phyloP scores from a whole-genome alignment of 805 yeast species.

The Ogataea trehalophila region DNA sequence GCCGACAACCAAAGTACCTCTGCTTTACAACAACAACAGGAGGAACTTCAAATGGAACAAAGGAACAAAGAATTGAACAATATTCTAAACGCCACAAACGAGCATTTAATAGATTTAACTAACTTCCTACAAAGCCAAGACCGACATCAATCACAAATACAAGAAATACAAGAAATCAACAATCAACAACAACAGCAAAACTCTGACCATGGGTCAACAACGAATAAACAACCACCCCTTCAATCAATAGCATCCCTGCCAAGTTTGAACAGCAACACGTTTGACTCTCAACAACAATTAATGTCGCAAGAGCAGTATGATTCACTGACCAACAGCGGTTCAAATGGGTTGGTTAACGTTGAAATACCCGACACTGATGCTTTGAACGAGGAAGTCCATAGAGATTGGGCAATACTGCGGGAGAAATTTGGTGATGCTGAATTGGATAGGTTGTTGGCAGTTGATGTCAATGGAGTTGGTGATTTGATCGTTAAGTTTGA shows the following conservation, averaged over 20 bases:
- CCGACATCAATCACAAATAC: constrained; percentile 1
- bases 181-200: neutral
- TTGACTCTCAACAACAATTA: neutral
- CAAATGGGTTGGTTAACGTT: no score
- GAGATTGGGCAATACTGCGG: no score
- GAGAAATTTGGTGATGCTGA: neutral
- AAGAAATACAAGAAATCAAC: neutral
- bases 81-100: constrained; percentile 31
- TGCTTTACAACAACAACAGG: constrained; percentile 21
- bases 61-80: constrained; percentile 30
- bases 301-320: neutral
- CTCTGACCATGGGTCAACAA: neutral
- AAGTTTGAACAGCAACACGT: neutral
- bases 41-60: constrained; percentile 21
- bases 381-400: no score
- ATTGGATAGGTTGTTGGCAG: constrained; percentile 1
- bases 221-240: neutral
- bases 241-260: neutral
- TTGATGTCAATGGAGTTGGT: constrained; percentile 9
- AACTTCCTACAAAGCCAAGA: constrained; percentile 19
- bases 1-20: constrained; percentile 11
- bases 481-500: constrained; percentile 7
- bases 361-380: neutral
- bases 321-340: no score
- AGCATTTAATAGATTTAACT: constrained; percentile 28